Conservation (phyloP, 495 filamentous ascomycete species). For the Echria macrotheca region DNA sequence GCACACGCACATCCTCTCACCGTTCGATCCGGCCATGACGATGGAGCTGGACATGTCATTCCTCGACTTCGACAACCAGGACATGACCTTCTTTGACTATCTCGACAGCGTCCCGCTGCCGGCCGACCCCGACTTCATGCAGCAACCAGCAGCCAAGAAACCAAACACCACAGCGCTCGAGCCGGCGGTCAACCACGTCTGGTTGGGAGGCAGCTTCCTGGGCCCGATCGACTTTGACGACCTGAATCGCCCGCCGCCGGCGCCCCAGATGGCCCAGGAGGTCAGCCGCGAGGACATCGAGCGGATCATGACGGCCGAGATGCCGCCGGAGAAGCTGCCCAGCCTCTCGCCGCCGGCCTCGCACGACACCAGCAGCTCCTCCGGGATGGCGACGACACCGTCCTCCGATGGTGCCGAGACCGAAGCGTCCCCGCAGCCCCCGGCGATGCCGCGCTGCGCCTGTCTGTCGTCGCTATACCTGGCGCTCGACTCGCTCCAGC, state of each 20-base stretch:
- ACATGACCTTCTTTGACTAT: conserved; percentile 30
- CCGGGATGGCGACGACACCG: neutral
- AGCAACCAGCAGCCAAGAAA: neutral
- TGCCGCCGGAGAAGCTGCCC: conserved; percentile 8
- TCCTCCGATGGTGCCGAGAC: neutral
- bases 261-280: conserved; percentile 8
- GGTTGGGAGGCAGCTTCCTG: too few relatives aligned
- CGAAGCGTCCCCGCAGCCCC: neutral
- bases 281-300: conserved; percentile 15
- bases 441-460: conserved; percentile 19
- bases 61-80: conserved; percentile 24
- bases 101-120: conserved; percentile 16
- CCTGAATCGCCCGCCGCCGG: neutral
- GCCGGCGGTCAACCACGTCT: too few relatives aligned
- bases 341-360: conserved; percentile 19
- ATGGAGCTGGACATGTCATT: conserved; percentile 33
- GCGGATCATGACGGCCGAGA: conserved; percentile 3
- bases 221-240: too few relatives aligned
- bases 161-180: neutral
- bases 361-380: neutral
- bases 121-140: neutral
- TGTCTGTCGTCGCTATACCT: conserved; percentile 40
- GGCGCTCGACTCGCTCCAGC: conserved; percentile 41
- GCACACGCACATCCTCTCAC: conserved; percentile 5
- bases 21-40: conserved; percentile 20